Percentiles rank a stretch among this genome's conserved stretches.
These are phyloP conservation scores for Rheum nobile DNA, from an alignment of 148 eudicot species.

Conservation along the genomic window DNA sequence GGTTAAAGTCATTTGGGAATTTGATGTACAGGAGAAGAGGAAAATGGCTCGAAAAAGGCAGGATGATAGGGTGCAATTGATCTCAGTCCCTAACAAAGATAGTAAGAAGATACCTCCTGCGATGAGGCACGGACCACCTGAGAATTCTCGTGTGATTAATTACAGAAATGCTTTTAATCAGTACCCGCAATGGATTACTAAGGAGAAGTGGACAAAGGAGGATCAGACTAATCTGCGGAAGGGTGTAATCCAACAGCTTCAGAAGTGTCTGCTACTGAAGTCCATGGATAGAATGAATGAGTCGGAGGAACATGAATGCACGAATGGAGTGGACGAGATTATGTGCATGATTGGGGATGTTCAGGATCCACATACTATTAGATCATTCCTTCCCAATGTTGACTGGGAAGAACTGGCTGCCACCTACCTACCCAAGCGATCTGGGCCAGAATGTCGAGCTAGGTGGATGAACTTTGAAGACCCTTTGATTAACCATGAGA, in stretches of 20 bases:
- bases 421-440: slow-evolving; percentile 37
- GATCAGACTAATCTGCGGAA: slow-evolving; percentile 51
- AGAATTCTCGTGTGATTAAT: slow-evolving; percentile 60
- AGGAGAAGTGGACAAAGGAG: slow-evolving; percentile 54
- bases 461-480: slow-evolving; percentile 85
- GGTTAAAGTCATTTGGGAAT: slow-evolving; percentile 47
- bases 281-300: slow-evolving; percentile 26
- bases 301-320: slow-evolving; percentile 17
- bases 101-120: slow-evolving; percentile 24
- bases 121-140: slow-evolving; percentile 50
- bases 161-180: slow-evolving; percentile 41
- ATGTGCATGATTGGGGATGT: slow-evolving; percentile 36
- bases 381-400: slow-evolving; percentile 53
- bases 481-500: slow-evolving; percentile 39
- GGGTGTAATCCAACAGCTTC: slow-evolving; percentile 71
- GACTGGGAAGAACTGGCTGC: slow-evolving; percentile 73
- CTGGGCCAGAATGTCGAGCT: slow-evolving; percentile 77
- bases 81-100: slow-evolving; percentile 39
- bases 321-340: slow-evolving; percentile 36
- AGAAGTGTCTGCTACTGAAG: slow-evolving; percentile 39
- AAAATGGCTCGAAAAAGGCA: slow-evolving; percentile 57
- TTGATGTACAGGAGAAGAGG: slow-evolving; percentile 53
- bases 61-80: slow-evolving; percentile 62
- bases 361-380: slow-evolving; percentile 31
- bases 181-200: slow-evolving; percentile 36